A percentile compares a stretch with the other conserved stretches of the same genome.
Conservation (phyloP, 768 basidiomycete species). For the Suillus plorans region DNA sequence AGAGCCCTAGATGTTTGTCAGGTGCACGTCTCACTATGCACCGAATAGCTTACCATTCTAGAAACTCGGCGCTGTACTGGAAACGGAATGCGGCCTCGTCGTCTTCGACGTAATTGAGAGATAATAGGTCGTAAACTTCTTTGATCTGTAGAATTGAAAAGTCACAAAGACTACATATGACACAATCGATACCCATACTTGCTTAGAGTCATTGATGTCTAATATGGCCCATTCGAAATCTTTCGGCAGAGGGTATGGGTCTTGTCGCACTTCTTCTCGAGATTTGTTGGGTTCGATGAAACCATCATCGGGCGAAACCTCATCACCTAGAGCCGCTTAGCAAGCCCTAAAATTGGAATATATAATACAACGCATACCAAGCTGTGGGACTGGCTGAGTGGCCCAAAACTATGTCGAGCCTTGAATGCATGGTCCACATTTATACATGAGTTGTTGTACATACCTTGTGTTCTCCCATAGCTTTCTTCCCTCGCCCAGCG, state of each 20-base stretch:
- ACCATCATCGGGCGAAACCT: conserved; percentile 70
- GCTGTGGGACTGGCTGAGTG: conserved; percentile 95
- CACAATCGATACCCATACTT: conserved; percentile 47
- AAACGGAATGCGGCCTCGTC: conserved; percentile 96
- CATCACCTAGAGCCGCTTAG: conserved; percentile 48
- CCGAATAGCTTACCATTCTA: conserved; percentile 67
- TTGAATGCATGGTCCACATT: background rate
- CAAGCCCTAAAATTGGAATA: background rate
- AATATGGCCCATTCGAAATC: conserved; percentile 91
- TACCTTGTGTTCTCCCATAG: conserved; percentile 89
- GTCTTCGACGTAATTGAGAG: conserved; percentile 95
- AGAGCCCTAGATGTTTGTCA: conserved; percentile 66
- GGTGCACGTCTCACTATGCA: background rate
- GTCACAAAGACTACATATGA: conserved; percentile 2
- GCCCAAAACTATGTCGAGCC: conserved; percentile 76
- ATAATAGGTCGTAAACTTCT: conserved; percentile 90
- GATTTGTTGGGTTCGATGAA: conserved; percentile 84
- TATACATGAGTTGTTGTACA: conserved; percentile 14
- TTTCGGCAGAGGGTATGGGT: conserved; percentile 83
- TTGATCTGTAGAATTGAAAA: conserved; percentile 53
- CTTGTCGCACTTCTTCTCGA: conserved; percentile 78
- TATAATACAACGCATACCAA: conserved; percentile 42
- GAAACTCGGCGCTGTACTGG: conserved; percentile 92
- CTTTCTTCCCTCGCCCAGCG: conserved; percentile 75
- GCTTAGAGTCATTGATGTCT: conserved; percentile 71